Evolutionary conservation across 257 asterid species (phyloP).

Genomic region (Solanum corneliomulleri): DNA sequence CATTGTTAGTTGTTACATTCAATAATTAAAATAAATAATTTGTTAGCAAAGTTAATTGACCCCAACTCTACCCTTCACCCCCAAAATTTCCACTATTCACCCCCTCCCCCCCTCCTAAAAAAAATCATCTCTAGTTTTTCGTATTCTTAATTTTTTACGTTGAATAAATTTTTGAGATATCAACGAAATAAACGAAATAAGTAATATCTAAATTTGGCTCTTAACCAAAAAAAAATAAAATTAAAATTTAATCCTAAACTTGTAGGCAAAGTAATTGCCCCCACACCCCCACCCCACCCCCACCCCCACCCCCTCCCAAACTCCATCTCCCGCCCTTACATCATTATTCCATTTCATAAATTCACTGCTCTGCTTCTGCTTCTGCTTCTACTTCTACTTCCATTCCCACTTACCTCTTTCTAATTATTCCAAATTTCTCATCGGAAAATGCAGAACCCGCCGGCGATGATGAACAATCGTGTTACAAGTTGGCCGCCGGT

Average conservation of each 20-base stretch:
- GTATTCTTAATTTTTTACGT: no score
- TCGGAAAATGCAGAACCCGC: not conserved
- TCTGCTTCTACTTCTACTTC: not conserved
- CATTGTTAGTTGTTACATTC: no score
- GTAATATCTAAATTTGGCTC: not conserved
- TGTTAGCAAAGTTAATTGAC: no score
- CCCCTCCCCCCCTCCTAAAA: accelerated
- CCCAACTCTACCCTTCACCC: no score
- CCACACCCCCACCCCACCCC: not conserved
- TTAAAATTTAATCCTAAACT: not conserved
- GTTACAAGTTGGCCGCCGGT: not conserved
- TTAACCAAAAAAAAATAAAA: not conserved
- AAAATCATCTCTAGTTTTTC: no score
- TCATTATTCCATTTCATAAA: not conserved
- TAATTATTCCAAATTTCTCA: not conserved
- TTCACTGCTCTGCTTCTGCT: not conserved
- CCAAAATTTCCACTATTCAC: not conserved
- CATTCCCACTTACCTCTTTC: not conserved
- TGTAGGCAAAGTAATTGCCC: not conserved
- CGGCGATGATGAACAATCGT: not conserved
- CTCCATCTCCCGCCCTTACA: not conserved
- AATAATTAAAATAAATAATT: no score
- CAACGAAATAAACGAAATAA: no score
- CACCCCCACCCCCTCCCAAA: no score
- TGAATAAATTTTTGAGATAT: not conserved